Evolutionary conservation across 2,329 filamentous ascomycete genomes (phyloP).

Genomic region (Teratosphaeria viscida): DNA sequence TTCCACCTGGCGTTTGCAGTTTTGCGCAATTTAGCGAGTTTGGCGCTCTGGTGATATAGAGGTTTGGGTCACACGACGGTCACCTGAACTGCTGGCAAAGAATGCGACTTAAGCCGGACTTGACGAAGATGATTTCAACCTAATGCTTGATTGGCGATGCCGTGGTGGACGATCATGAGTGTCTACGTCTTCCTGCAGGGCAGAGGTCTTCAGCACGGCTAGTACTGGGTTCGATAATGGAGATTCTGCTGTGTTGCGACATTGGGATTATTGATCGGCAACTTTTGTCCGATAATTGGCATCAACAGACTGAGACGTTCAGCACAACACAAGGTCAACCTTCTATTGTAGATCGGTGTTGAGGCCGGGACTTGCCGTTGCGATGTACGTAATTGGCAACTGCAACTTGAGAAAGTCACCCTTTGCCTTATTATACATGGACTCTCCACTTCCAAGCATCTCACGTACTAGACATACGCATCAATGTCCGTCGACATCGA

Average conservation of each 20-base stretch:
- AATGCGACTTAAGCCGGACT: neutral
- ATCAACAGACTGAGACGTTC: no score
- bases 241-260: neutral
- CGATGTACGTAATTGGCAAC: neutral
- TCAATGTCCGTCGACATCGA: constrained; percentile 94
- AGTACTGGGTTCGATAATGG: neutral
- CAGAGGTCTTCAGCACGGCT: neutral
- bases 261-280: no score
- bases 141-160: neutral
- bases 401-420: neutral
- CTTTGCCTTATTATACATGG: no score
- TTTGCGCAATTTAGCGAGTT: neutral
- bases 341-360: neutral
- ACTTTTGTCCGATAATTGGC: no score
- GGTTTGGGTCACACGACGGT: neutral
- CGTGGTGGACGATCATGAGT: neutral
- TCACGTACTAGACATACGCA: neutral
- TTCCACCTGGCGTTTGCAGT: neutral
- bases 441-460: neutral
- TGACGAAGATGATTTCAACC: neutral
- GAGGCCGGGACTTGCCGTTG: neutral
- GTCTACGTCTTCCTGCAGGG: neutral
- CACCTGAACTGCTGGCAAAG: neutral
- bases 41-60: constrained; percentile 1
- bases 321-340: no score